These are phyloP conservation scores for Penicillium coprophilum DNA, from an alignment of 495 filamentous ascomycete species.

Conservation along the genomic window DNA sequence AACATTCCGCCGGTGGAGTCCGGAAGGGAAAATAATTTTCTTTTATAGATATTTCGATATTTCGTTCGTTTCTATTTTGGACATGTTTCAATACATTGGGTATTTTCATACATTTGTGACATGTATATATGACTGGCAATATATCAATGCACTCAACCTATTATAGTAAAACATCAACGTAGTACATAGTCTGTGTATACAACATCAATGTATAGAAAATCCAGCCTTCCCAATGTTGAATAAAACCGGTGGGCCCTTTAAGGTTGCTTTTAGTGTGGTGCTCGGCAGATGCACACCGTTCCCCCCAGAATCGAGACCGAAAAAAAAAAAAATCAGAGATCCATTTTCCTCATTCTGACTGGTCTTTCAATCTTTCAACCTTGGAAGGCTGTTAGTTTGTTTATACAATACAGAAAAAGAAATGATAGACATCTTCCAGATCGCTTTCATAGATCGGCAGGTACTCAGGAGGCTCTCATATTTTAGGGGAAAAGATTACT, in stretches of 20 bases:
- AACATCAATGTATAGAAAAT: too few species aligned
- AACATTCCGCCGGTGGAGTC: constrained; percentile 33
- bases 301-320: constrained; percentile 3
- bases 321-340: not conserved
- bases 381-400: not conserved
- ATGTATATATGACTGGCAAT: not conserved
- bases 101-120: not conserved
- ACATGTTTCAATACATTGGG: too few species aligned
- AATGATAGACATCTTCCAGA: not conserved
- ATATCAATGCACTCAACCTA: not conserved
- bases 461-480: constrained; percentile 4
- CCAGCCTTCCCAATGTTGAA: constrained; percentile 1
- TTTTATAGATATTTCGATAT: not conserved
- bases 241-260: constrained; percentile 21
- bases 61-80: too few species aligned
- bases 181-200: not conserved
- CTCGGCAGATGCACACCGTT: constrained; percentile 28
- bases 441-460: constrained; percentile 4
- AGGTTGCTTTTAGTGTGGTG: constrained; percentile 33
- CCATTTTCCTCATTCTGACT: not conserved
- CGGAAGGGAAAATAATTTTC: not conserved
- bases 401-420: not conserved
- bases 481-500: not conserved
- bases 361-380: not conserved
- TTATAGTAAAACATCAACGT: not conserved